phyloP scores from a whole-genome alignment of 257 asterid genomes.

The Ophiorrhiza pumila region DNA sequence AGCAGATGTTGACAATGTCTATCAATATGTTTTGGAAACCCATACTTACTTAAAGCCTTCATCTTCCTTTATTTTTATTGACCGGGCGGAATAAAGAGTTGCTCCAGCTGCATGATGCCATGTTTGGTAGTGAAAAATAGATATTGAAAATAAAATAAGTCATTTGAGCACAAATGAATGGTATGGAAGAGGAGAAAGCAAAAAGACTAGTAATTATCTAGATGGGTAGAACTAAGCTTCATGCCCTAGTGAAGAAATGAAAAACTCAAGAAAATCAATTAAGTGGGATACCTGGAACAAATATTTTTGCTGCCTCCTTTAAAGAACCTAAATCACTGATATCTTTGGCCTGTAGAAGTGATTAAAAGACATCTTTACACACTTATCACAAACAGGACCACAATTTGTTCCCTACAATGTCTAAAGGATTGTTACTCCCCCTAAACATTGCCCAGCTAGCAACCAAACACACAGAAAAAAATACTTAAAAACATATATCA shows the following conservation, averaged over 20 bases:
- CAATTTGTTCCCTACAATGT: background rate
- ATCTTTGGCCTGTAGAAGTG: constrained; percentile 72
- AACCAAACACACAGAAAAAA: background rate
- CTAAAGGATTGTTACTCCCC: background rate
- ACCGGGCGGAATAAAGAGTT: constrained; percentile 68
- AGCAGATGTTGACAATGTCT: background rate
- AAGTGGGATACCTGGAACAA: constrained; percentile 70
- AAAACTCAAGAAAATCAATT: constrained; percentile 14
- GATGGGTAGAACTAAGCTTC: background rate
- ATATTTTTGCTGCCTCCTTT: constrained; percentile 81
- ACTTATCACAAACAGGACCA: background rate
- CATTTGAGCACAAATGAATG: background rate
- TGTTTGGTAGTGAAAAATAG: constrained; percentile 18
- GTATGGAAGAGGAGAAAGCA: background rate
- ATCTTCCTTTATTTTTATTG: constrained; percentile 80
- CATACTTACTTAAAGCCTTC: constrained; percentile 69
- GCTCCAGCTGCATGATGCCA: constrained; percentile 51
- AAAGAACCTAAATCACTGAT: constrained; percentile 80
- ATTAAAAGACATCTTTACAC: background rate
- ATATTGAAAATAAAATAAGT: background rate
- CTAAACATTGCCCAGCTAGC: background rate
- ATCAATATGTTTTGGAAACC: constrained; percentile 3
- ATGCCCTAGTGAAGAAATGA: background rate
- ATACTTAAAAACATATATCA: background rate
- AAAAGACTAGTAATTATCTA: background rate